Conservation (phyloP, 2,329 filamentous ascomycete genomes). For the Trichothecium roseum region DNA sequence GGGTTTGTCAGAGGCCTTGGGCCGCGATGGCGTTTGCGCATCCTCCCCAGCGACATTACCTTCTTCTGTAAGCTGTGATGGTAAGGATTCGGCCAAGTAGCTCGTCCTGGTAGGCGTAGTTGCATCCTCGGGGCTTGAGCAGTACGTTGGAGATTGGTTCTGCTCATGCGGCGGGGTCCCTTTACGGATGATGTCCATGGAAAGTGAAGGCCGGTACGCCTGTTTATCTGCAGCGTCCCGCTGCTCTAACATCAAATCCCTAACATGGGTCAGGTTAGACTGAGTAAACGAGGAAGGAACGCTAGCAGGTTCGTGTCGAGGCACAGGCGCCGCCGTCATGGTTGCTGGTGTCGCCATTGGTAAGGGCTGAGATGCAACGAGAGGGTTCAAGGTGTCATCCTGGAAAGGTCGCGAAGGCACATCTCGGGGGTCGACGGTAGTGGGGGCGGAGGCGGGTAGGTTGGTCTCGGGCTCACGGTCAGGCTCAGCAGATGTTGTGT, state of each 20-base stretch:
- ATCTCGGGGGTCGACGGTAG: conserved; percentile 15
- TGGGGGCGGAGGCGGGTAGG: neutral
- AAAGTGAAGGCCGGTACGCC: conserved; percentile 18
- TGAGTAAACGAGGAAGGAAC: conserved; percentile 21
- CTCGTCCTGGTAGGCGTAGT: conserved; percentile 11
- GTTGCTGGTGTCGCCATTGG: conserved; percentile 21
- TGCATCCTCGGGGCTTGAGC: conserved; percentile 16
- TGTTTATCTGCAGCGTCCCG: conserved; percentile 19
- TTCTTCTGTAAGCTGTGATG: neutral
- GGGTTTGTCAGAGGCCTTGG: conserved; percentile 28
- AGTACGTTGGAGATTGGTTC: conserved; percentile 6
- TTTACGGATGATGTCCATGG: conserved; percentile 22
- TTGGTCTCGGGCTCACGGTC: conserved; percentile 4
- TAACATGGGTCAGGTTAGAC: conserved; percentile 20
- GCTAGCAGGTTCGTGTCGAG: conserved; percentile 17
- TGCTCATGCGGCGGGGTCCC: conserved; percentile 9
- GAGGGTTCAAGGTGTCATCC: conserved; percentile 26
- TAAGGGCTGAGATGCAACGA: conserved; percentile 14
- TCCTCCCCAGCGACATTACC: conserved; percentile 5
- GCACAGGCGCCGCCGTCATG: conserved; percentile 18
- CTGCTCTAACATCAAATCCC: conserved; percentile 24
- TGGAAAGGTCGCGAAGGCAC: conserved; percentile 22
- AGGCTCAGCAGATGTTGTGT: conserved; percentile 7
- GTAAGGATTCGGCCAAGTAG: conserved; percentile 6
- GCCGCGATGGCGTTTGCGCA: conserved; percentile 16